A percentile compares a stretch with the other conserved stretches of the same genome.
These are phyloP conservation scores for Diplosphaera chodatii DNA, from an alignment of 139 green algal genomes.

Conservation along the genomic window DNA sequence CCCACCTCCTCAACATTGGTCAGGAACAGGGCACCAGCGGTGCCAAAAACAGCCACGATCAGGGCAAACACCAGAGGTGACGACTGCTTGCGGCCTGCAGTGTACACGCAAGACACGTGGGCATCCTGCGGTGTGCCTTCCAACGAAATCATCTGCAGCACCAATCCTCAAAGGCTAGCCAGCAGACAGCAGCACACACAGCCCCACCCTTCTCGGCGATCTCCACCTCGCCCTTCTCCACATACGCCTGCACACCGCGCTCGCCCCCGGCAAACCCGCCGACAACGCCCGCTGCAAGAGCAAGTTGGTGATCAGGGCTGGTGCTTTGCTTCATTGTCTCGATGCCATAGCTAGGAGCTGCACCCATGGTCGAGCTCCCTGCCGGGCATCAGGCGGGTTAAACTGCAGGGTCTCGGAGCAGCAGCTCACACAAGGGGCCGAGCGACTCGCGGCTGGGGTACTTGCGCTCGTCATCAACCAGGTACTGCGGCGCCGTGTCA, in stretches of 20 bases:
- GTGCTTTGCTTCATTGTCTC: too few species aligned
- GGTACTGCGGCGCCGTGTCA: neutral
- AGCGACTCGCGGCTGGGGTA: neutral
- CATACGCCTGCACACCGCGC: slow-evolving; percentile 61
- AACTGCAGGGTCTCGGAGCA: too few species aligned
- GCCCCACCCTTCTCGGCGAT: slow-evolving; percentile 13
- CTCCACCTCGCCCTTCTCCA: slow-evolving; percentile 59
- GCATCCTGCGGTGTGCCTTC: too few species aligned
- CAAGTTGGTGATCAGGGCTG: too few species aligned
- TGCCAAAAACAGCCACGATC: slow-evolving; percentile 37
- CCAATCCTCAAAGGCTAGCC: too few species aligned
- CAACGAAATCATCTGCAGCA: too few species aligned
- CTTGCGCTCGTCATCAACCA: neutral
- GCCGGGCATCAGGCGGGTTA: too few species aligned
- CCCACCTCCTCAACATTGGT: slow-evolving; percentile 38
- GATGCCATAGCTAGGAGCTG: too few species aligned
- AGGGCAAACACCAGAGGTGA: slow-evolving; percentile 48
- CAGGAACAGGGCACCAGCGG: slow-evolving; percentile 51
- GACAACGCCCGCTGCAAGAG: slow-evolving; percentile 43
- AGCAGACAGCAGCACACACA: slow-evolving; percentile 1
- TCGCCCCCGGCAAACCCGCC: slow-evolving; percentile 86
- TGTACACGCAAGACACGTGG: too few species aligned
- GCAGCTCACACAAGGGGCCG: too few species aligned
- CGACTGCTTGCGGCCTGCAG: slow-evolving; percentile 23
- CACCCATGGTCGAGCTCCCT: too few species aligned